A percentile compares a stretch with the other conserved stretches of the same genome.
Evolutionary conservation across 768 basidiomycete species (phyloP).

Genomic region (Calocybe gangraenosa): DNA sequence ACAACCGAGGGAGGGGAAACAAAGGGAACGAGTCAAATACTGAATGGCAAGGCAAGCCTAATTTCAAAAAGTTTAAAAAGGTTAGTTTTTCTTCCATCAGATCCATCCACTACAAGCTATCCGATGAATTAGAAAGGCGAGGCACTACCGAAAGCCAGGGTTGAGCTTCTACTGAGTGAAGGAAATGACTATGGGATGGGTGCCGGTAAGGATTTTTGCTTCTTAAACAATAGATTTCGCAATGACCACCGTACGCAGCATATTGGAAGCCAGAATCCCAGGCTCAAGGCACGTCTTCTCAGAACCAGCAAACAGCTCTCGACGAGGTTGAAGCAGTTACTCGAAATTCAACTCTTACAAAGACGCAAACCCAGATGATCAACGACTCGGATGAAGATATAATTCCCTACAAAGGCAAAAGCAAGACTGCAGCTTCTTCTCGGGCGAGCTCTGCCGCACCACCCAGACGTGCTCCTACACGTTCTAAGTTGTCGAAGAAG

Average conservation of each 20-base stretch:
- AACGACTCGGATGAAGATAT: slow-evolving; percentile 32
- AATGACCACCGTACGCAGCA: slow-evolving; percentile 27
- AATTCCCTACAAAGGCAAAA: slow-evolving; percentile 15
- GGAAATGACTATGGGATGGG: slow-evolving; percentile 55
- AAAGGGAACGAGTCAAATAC: slow-evolving; percentile 19
- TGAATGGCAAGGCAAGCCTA: slow-evolving; percentile 48
- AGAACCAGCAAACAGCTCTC: slow-evolving; percentile 16
- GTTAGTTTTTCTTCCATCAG: slow-evolving; percentile 26
- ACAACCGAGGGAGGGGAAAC: slow-evolving; percentile 24
- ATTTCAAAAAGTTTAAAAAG: slow-evolving; percentile 81
- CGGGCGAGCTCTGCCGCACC: slow-evolving; percentile 21
- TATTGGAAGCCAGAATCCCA: slow-evolving; percentile 49
- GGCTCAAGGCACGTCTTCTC: slow-evolving; percentile 15
- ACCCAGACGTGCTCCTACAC: slow-evolving; percentile 14
- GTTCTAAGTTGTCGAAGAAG: slow-evolving; percentile 26
- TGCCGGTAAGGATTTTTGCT: slow-evolving; percentile 31
- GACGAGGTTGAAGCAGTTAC: slow-evolving; percentile 14
- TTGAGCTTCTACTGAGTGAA: slow-evolving; percentile 50
- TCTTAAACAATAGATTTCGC: slow-evolving; percentile 2
- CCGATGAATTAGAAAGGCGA: slow-evolving; percentile 22
- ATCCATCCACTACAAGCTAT: neutral
- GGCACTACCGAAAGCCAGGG: slow-evolving; percentile 24
- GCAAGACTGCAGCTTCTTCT: slow-evolving; percentile 23
- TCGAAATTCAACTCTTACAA: slow-evolving; percentile 16
- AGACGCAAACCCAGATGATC: slow-evolving; percentile 21